Conservation (phyloP, 31 red algal species). For the Bonnemaisonia californica region DNA sequence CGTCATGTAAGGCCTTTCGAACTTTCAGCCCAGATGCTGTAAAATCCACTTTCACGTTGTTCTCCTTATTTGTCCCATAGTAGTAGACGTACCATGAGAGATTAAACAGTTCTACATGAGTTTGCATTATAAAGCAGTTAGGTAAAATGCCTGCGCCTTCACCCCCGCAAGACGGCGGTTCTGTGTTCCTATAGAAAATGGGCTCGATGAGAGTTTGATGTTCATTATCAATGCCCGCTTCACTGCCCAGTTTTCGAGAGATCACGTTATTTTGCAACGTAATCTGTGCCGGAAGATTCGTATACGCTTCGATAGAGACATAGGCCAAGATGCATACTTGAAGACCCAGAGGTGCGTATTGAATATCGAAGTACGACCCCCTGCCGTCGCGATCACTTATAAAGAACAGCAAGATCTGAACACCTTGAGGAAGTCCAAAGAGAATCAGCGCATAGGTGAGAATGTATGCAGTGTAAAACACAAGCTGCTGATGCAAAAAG, state of each 20-base stretch:
- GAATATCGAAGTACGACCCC: slow-evolving; percentile 71
- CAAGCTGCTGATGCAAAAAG: slow-evolving; percentile 64
- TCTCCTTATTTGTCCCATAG: slow-evolving; percentile 63
- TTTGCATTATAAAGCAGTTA: slow-evolving; percentile 80
- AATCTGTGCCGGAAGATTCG: slow-evolving; percentile 51
- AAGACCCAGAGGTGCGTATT: slow-evolving; percentile 60
- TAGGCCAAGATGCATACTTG: slow-evolving; percentile 55
- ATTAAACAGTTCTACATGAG: slow-evolving; percentile 71
- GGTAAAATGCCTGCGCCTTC: slow-evolving; percentile 22
- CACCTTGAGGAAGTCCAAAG: slow-evolving; percentile 62
- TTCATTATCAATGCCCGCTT: background rate
- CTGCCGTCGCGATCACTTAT: slow-evolving; percentile 19
- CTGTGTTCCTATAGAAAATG: slow-evolving; percentile 56
- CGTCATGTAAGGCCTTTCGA: slow-evolving; percentile 48
- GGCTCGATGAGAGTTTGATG: slow-evolving; percentile 20
- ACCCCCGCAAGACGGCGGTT: slow-evolving; percentile 39
- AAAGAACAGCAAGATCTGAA: slow-evolving; percentile 50
- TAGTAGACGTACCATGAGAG: slow-evolving; percentile 80
- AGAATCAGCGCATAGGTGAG: slow-evolving; percentile 45
- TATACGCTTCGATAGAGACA: slow-evolving; percentile 64
- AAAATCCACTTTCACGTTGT: slow-evolving; percentile 27
- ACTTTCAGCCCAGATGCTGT: slow-evolving; percentile 33
- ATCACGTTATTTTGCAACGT: slow-evolving; percentile 16
- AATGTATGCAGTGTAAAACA: slow-evolving; percentile 54
- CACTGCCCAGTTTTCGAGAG: background rate